A percentile compares a stretch with the other conserved stretches of the same genome.
These are phyloP conservation scores for Gentiana straminea DNA, from an alignment of 257 asterid species.

Conservation along the genomic window DNA sequence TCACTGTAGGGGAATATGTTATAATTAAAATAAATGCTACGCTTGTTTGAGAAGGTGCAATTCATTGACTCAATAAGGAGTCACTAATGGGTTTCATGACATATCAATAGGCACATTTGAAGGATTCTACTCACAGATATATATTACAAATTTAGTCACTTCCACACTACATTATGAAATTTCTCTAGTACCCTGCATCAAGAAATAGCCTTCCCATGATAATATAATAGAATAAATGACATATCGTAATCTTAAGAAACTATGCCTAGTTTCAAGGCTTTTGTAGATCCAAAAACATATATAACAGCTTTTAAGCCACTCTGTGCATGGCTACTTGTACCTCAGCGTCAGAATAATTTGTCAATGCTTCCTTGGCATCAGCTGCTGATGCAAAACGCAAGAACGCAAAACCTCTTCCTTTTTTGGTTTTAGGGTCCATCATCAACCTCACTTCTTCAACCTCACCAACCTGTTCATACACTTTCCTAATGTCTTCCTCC, in stretches of 20 bases:
- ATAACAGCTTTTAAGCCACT: too few relatives aligned
- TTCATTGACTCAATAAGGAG: too few relatives aligned
- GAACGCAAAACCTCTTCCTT: conserved; percentile 65
- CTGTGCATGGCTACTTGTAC: conserved; percentile 19
- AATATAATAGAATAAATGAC: too few relatives aligned
- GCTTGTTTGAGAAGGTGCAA: too few relatives aligned
- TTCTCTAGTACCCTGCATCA: neutral
- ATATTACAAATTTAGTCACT: neutral
- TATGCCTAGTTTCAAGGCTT: too few relatives aligned
- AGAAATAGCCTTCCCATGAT: neutral
- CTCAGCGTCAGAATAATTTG: conserved; percentile 42
- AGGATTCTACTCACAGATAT: too few relatives aligned
- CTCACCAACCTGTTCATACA: conserved; percentile 40
- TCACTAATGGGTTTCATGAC: too few relatives aligned
- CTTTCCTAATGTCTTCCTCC: conserved; percentile 47
- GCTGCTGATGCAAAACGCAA: conserved; percentile 51
- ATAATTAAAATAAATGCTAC: too few relatives aligned
- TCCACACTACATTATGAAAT: neutral
- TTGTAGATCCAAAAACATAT: too few relatives aligned
- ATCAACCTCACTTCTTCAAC: conserved; percentile 39
- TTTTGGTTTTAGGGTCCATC: conserved; percentile 37
- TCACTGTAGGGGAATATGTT: too few relatives aligned
- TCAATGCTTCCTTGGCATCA: conserved; percentile 58
- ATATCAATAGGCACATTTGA: too few relatives aligned
- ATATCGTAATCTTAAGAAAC: too few relatives aligned